Evolutionary conservation across 2,329 filamentous ascomycete genomes (phyloP).

Genomic region (Rutstroemia sp.): DNA sequence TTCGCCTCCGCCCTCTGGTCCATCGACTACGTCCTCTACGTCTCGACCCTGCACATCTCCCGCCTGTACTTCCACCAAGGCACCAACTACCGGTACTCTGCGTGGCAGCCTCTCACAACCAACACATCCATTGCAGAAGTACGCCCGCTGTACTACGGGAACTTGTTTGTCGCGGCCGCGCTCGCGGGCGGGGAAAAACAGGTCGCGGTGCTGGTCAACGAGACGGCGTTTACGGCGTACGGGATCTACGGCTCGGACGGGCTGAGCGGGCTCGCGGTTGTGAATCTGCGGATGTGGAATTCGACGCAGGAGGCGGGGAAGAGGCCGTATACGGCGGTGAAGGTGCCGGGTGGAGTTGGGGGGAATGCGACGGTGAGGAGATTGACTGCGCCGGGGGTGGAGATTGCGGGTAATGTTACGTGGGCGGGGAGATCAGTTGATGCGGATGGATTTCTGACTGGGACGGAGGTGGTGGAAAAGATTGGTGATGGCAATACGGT

Average conservation of each 20-base stretch:
- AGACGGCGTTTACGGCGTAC: constrained; percentile 12
- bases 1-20: constrained; percentile 14
- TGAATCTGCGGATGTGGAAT: constrained; percentile 18
- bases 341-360: constrained; percentile 1
- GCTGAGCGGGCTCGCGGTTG: constrained; percentile 5
- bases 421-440: constrained; percentile 13
- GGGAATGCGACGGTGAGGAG: constrained; percentile 8
- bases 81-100: constrained; percentile 20
- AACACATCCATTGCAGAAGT: neutral
- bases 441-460: constrained; percentile 1
- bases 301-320: constrained; percentile 4
- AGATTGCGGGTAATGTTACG: constrained; percentile 10
- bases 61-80: constrained; percentile 16
- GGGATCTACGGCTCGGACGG: no score
- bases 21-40: constrained; percentile 14
- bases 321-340: constrained; percentile 12
- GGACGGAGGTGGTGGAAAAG: constrained; percentile 4
- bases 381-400: constrained; percentile 13
- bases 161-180: neutral
- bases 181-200: neutral
- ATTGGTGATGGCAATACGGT: neutral
- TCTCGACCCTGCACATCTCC: constrained; percentile 10
- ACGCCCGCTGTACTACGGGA: neutral
- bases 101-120: neutral
- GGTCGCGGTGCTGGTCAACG: neutral